A percentile compares a stretch with the other conserved stretches of the same genome.
These are phyloP conservation scores for Hibiscus trionum DNA, from an alignment of 345 rosid genomes.

Conservation along the genomic window DNA sequence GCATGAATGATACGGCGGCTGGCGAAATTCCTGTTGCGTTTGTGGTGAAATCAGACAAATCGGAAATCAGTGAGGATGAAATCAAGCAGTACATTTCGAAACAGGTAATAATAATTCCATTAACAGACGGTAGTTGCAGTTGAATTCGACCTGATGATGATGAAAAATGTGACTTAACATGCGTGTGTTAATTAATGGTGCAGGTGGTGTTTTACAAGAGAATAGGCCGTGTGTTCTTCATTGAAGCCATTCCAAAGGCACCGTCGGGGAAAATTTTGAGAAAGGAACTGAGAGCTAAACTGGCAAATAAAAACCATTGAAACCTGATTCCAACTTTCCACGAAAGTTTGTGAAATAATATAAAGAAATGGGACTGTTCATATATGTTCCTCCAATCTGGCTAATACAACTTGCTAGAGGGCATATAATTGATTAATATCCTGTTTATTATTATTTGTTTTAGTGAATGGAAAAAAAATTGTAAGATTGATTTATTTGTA, in stretches of 20 bases:
- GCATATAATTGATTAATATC: background rate
- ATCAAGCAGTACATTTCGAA: constrained; percentile 54
- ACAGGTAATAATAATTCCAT: constrained; percentile 33
- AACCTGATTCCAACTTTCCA: background rate
- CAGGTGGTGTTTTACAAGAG: constrained; percentile 73
- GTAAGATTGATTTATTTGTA: background rate
- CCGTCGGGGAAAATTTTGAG: constrained; percentile 69
- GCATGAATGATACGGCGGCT: constrained; percentile 60
- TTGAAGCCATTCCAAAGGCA: constrained; percentile 59
- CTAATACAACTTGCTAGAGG: background rate
- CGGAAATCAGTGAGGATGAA: constrained; percentile 49
- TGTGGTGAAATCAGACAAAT: constrained; percentile 47
- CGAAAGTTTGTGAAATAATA: background rate
- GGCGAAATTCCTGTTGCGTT: constrained; percentile 75
- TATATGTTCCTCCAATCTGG: background rate
- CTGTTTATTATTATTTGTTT: background rate
- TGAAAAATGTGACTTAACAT: background rate
- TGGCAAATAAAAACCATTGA: constrained; percentile 23
- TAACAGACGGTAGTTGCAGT: background rate
- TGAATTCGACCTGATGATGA: background rate
- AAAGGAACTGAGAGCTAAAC: constrained; percentile 50
- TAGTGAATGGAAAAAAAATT: background rate
- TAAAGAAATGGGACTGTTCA: background rate
- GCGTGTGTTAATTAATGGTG: background rate
- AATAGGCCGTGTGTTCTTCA: constrained; percentile 42